Percentiles rank a stretch among this genome's conserved stretches.
phyloP scores from a whole-genome alignment of 169 alveolate genomes.

The Plasmodium ovale region DNA sequence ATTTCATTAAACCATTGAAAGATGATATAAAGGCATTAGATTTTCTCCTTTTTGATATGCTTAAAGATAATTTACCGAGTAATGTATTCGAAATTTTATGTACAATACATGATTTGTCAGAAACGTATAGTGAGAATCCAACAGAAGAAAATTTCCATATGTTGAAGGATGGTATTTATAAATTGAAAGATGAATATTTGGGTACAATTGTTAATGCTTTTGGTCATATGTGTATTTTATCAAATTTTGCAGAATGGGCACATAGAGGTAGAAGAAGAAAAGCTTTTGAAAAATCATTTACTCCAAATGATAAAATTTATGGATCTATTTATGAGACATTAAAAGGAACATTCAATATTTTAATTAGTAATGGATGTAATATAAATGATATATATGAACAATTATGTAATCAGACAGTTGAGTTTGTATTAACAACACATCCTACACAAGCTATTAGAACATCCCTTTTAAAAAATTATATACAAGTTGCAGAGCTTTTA shows the following conservation, averaged over 20 bases:
- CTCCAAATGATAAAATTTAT: conserved; percentile 71
- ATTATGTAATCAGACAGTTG: conserved; percentile 78
- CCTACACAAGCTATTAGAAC: conserved; percentile 88
- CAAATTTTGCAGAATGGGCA: conserved; percentile 84
- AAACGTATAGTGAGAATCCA: conserved; percentile 67
- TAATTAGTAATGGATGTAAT: conserved; percentile 75
- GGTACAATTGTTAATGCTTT: conserved; percentile 80
- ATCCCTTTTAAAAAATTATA: conserved; percentile 81
- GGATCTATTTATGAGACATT: conserved; percentile 61
- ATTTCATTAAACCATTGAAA: conserved; percentile 69
- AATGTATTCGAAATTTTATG: conserved; percentile 48
- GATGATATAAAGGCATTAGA: conserved; percentile 73
- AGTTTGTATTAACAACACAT: conserved; percentile 87
- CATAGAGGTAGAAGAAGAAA: conserved; percentile 83
- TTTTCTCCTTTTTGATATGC: conserved; percentile 57
- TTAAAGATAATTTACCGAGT: conserved; percentile 57
- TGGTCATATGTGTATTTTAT: conserved; percentile 81
- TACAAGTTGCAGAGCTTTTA: conserved; percentile 80
- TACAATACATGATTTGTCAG: conserved; percentile 57
- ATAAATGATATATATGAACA: conserved; percentile 79
- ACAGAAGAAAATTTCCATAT: conserved; percentile 43
- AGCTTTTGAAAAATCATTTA: conserved; percentile 75
- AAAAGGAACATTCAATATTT: conserved; percentile 76
- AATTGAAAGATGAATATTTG: conserved; percentile 36
- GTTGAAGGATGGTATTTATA: conserved; percentile 37